Base-by-base conservation (phyloP, 805 yeast genomes). In the Zygosaccharomyces gambellarensis region DNA sequence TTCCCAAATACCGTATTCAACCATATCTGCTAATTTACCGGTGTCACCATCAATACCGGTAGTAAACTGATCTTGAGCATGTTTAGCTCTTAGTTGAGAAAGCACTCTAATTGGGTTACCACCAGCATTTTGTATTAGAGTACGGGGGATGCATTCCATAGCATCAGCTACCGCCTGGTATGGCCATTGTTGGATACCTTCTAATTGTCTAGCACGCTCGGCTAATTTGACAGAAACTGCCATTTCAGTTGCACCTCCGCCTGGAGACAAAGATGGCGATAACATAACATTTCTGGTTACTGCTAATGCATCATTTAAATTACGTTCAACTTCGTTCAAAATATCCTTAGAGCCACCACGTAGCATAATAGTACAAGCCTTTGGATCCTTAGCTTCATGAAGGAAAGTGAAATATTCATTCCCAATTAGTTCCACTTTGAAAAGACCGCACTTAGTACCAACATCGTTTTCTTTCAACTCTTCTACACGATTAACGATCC, bases 171-270 rank as follows among this genome's bases (percentile, higher is more conserved):
- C 98, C 3, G 98, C 97, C 71, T 88, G 94, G 71, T 94, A 94
- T 43, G 99, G 99, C 96, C 96, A 92, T 72, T 94, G 99, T 51
- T 87, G 90, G 50, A 92, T 85, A 53, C 98, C 99, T 68, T 90
- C 97, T 58, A 94, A 80, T 45, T 82, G 77, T 74, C 90, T 92
- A 44, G 98, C 97, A 72, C 81, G 85, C 67, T 90, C 97, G 14
- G 96, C 79, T 52, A 94, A 77, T 57, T 77, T 81, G 28, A 94
- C 97, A 51, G 92, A 78, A 36, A 94, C 90, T 2, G 98, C 98
- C 98, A 94, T 94, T 73, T 94, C 99, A 27, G 97, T 92, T 46
- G 99, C 99, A 61, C 99, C 99, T 53, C 99, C 99, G 62, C 99
- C 99, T 44, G 99, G 99, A 2, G 96, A 79, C 64, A 94, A 78